Conservation (phyloP, 208 protist genomes). For the Trypanosoma platydactyli region DNA sequence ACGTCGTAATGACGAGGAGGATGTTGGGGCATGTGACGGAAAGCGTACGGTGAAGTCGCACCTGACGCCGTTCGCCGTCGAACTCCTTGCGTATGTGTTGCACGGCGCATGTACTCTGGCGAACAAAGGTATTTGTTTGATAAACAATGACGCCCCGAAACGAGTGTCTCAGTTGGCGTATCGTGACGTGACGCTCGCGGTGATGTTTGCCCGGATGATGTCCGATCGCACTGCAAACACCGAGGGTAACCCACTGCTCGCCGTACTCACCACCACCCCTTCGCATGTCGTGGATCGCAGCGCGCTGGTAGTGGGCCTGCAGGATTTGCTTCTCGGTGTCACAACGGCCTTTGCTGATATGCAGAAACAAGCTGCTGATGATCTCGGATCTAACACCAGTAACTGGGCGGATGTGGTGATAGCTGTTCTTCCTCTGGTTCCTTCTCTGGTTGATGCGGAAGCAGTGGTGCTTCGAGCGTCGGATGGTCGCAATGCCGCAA, state of each 20-base stretch:
- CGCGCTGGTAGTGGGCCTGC: not conserved
- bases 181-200: slow-evolving; percentile 26
- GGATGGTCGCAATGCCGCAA: not conserved
- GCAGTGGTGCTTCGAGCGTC: not conserved
- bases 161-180: not conserved
- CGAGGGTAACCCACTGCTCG: slow-evolving; percentile 51
- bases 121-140: not conserved
- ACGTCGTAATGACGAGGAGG: slow-evolving; percentile 44
- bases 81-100: slow-evolving; percentile 16
- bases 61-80: slow-evolving; percentile 14
- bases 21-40: not conserved
- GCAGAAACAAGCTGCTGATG: not conserved
- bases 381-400: not conserved
- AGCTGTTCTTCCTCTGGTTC: slow-evolving; percentile 14
- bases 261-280: slow-evolving; percentile 33
- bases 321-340: slow-evolving; percentile 6
- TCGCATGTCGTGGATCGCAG: not conserved
- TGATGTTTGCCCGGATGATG: slow-evolving; percentile 65
- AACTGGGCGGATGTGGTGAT: slow-evolving; percentile 26
- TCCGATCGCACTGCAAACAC: slow-evolving; percentile 65
- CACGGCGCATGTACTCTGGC: slow-evolving; percentile 9
- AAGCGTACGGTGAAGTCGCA: slow-evolving; percentile 5
- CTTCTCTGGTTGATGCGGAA: slow-evolving; percentile 23
- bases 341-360: not conserved
- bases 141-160: not conserved